Evolutionary conservation across 768 basidiomycete species (phyloP).

Genomic region (Boletus subcaerulescens): DNA sequence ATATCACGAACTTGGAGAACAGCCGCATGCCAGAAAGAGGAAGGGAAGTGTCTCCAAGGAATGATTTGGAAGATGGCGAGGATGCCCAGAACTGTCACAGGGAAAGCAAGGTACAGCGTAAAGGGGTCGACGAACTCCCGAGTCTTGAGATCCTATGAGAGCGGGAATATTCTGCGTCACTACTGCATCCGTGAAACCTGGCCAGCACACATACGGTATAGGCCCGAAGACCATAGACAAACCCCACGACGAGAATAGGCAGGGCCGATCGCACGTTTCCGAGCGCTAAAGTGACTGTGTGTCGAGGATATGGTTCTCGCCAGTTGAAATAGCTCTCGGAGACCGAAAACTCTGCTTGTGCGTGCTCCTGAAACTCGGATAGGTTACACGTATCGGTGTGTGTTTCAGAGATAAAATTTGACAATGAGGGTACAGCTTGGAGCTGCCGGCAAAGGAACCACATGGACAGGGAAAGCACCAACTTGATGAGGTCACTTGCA

Average conservation of each 20-base stretch:
- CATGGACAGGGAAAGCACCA: constrained; percentile 10
- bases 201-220: constrained; percentile 18
- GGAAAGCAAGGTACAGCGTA: constrained; percentile 22
- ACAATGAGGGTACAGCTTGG: neutral
- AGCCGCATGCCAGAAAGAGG: constrained; percentile 30
- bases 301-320: constrained; percentile 4
- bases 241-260: constrained; percentile 12
- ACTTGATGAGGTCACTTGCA: constrained; percentile 20
- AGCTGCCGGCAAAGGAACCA: constrained; percentile 11
- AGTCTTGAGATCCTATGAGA: constrained; percentile 21
- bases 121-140: constrained; percentile 20
- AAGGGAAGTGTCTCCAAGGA: constrained; percentile 17
- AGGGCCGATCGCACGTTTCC: constrained; percentile 13
- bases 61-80: constrained; percentile 18
- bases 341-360: constrained; percentile 1
- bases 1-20: constrained; percentile 33
- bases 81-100: constrained; percentile 22
- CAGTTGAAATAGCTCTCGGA: neutral
- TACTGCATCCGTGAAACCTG: neutral
- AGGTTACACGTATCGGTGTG: constrained; percentile 6
- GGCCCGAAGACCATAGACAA: constrained; percentile 13
- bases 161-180: constrained; percentile 3
- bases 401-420: constrained; percentile 1
- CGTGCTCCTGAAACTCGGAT: constrained; percentile 8
- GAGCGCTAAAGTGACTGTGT: neutral